These are phyloP conservation scores for Populus alba DNA, from an alignment of 345 rosid species.

Conservation along the genomic window DNA sequence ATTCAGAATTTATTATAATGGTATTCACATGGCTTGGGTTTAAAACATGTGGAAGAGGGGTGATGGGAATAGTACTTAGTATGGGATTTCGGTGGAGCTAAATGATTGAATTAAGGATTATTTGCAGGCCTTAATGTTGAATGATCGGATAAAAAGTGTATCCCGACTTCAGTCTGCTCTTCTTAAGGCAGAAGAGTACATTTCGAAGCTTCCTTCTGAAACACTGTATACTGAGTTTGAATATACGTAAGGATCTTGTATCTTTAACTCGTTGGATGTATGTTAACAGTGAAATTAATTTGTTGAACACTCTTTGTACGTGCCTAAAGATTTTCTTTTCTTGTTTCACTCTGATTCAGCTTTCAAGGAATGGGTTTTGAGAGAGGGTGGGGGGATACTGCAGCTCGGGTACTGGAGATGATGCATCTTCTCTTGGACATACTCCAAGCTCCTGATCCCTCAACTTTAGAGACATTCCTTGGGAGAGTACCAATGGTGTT, in stretches of 20 bases:
- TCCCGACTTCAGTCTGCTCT: constrained; percentile 61
- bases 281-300: neutral
- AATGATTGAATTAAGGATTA: constrained; percentile 11
- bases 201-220: constrained; percentile 67
- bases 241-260: constrained; percentile 39
- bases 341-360: constrained; percentile 25
- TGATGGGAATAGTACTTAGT: neutral
- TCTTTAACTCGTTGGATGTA: neutral
- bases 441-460: constrained; percentile 97
- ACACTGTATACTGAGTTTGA: constrained; percentile 76
- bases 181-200: constrained; percentile 80
- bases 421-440: constrained; percentile 86
- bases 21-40: neutral
- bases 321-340: neutral
- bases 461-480: constrained; percentile 84
- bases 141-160: constrained; percentile 73
- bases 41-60: neutral
- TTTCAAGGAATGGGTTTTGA: constrained; percentile 96
- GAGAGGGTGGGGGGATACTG: constrained; percentile 99
- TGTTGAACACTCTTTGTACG: neutral
- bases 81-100: constrained; percentile 5
- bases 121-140: constrained; percentile 81
- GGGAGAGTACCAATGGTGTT: constrained; percentile 95
- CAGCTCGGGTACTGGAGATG: constrained; percentile 65
- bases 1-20: neutral